phyloP scores from a whole-genome alignment of 2,329 filamentous ascomycete genomes.

The Arthroderma uncinatum region DNA sequence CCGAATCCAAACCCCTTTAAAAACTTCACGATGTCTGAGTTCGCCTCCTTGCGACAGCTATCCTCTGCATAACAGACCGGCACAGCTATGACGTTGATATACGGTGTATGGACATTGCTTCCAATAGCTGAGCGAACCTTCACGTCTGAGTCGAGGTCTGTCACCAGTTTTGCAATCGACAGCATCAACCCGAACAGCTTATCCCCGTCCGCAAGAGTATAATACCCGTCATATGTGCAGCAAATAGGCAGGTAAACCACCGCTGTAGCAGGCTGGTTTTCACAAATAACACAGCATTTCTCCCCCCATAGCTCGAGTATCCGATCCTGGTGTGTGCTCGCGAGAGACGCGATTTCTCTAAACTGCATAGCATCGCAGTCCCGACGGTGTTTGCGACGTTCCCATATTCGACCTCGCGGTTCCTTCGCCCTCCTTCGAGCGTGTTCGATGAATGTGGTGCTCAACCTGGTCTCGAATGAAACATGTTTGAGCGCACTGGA shows the following conservation, averaged over 20 bases:
- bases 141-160: conserved; percentile 8
- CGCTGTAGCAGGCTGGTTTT: not conserved
- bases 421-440: conserved; percentile 1
- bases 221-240: conserved; percentile 12
- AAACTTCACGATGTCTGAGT: not conserved
- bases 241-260: conserved; percentile 13
- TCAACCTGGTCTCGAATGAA: conserved; percentile 8
- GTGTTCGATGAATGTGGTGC: conserved; percentile 7
- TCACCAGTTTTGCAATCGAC: conserved; percentile 11
- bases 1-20: conserved; percentile 3
- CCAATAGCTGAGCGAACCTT: conserved; percentile 13
- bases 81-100: conserved; percentile 13
- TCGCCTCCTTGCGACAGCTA: conserved; percentile 7
- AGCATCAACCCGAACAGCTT: conserved; percentile 12
- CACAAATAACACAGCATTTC: conserved; percentile 10
- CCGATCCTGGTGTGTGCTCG: conserved; percentile 8
- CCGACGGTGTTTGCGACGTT: not conserved
- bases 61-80: conserved; percentile 11
- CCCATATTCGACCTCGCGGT: conserved; percentile 6
- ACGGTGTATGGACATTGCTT: conserved; percentile 2
- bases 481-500: conserved; percentile 7
- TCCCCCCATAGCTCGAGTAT: conserved; percentile 11
- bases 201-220: conserved; percentile 10
- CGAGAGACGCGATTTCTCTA: conserved; percentile 10
- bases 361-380: conserved; percentile 7